Conservation (phyloP, 2,329 filamentous ascomycete species). For the Cytospora chrysosperma region DNA sequence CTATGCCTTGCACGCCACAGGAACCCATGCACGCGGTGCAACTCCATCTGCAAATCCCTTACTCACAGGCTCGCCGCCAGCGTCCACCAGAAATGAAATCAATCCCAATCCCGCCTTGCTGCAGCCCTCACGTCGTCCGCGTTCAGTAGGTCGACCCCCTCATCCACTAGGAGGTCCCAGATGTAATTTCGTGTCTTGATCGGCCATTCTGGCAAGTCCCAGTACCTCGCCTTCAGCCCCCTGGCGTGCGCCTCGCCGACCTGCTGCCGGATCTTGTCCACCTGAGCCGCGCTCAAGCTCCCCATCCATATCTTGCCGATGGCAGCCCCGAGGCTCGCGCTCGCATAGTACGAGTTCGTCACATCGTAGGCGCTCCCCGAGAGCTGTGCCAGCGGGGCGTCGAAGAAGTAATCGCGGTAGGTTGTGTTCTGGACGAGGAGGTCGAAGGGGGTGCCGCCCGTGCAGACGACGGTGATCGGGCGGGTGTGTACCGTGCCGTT, state of each 20-base stretch:
- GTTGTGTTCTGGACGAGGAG: slow-evolving; percentile 51
- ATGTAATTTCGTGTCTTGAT: slow-evolving; percentile 51
- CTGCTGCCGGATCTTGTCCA: slow-evolving; percentile 44
- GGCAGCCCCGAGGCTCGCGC: slow-evolving; percentile 51
- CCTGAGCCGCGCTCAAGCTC: slow-evolving; percentile 44
- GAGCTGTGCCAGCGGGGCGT: slow-evolving; percentile 57
- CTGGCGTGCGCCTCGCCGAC: slow-evolving; percentile 49
- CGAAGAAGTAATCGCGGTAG: slow-evolving; percentile 63
- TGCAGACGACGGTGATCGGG: slow-evolving; percentile 67
- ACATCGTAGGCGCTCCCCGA: slow-evolving; percentile 40
- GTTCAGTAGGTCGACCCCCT: slow-evolving; percentile 61
- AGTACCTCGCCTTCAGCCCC: slow-evolving; percentile 59
- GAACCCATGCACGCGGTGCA: background rate
- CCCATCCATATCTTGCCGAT: slow-evolving; percentile 52
- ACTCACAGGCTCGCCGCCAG: background rate
- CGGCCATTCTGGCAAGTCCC: slow-evolving; percentile 60
- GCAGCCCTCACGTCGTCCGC: slow-evolving; percentile 57
- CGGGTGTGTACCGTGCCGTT: slow-evolving; percentile 50
- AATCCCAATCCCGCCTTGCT: slow-evolving; percentile 39
- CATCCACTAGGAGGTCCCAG: slow-evolving; percentile 54
- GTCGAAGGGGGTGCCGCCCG: slow-evolving; percentile 62
- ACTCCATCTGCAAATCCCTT: background rate
- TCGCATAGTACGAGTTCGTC: slow-evolving; percentile 67
- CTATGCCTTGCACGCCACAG: background rate
- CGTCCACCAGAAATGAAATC: background rate